Conservation (phyloP, 495 filamentous ascomycete genomes). For the Talaromyces nanjingensis region DNA sequence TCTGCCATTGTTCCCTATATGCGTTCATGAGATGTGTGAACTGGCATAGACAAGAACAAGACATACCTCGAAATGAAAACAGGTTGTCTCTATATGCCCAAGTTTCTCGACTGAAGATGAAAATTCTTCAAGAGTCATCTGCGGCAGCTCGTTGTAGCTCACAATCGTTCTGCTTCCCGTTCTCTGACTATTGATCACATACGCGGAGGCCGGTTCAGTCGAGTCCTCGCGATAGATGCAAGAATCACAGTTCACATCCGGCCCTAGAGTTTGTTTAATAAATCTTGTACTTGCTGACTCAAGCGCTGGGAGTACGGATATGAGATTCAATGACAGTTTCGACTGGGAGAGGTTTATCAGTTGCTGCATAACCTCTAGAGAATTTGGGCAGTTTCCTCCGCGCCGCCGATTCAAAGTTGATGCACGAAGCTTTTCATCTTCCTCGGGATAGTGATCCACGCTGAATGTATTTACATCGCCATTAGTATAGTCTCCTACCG, state of each 20-base stretch:
- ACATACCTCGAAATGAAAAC: slow-evolving; percentile 71
- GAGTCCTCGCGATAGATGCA: slow-evolving; percentile 54
- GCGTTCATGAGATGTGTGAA: slow-evolving; percentile 4
- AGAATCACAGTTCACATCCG: slow-evolving; percentile 38
- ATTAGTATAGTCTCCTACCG: neutral
- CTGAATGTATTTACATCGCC: slow-evolving; percentile 26
- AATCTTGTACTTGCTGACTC: slow-evolving; percentile 31
- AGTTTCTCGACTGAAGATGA: neutral
- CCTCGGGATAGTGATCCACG: slow-evolving; percentile 56
- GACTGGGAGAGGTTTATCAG: slow-evolving; percentile 26
- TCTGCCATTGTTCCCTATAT: slow-evolving; percentile 58
- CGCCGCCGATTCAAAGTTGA: slow-evolving; percentile 50
- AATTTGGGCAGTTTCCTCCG: slow-evolving; percentile 67
- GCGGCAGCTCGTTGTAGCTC: slow-evolving; percentile 59
- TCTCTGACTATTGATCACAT: slow-evolving; percentile 56
- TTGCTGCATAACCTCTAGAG: slow-evolving; percentile 61
- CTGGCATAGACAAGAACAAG: neutral
- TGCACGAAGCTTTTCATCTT: slow-evolving; percentile 68
- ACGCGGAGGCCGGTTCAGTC: slow-evolving; percentile 58
- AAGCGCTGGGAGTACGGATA: slow-evolving; percentile 35
- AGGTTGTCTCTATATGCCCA: slow-evolving; percentile 16
- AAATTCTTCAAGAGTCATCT: slow-evolving; percentile 59
- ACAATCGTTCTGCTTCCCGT: slow-evolving; percentile 62
- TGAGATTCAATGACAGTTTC: slow-evolving; percentile 26
- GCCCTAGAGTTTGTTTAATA: slow-evolving; percentile 33